Evolutionary conservation across 805 yeast genomes (phyloP).

Genomic region (Metschnikowia rubicola): DNA sequence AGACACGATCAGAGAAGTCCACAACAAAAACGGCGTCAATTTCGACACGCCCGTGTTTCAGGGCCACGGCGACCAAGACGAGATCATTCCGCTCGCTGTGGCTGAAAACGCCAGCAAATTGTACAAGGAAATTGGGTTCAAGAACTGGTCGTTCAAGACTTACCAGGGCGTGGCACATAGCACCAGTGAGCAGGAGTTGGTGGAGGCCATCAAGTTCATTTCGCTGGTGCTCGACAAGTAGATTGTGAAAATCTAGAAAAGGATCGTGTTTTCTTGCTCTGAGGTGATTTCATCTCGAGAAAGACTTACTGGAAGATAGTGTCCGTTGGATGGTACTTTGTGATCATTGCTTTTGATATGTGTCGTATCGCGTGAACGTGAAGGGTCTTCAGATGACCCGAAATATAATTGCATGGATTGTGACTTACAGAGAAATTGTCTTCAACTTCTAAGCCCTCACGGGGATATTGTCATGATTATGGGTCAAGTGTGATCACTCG

Average conservation of each 20-base stretch:
- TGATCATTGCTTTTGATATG: no score
- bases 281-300: no score
- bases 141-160: constrained; percentile 39
- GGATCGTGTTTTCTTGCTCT: background rate
- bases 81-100: constrained; percentile 46
- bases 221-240: constrained; percentile 19
- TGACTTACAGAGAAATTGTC: no score
- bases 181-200: constrained; percentile 63
- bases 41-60: constrained; percentile 72
- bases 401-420: no score
- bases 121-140: constrained; percentile 46
- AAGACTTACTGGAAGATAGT: no score
- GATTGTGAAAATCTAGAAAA: background rate
- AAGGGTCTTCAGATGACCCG: no score
- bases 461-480: no score
- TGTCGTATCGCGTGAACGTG: no score
- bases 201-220: constrained; percentile 42
- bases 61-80: constrained; percentile 84
- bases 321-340: no score
- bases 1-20: constrained; percentile 14
- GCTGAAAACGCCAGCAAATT: constrained; percentile 44
- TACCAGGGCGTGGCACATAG: constrained; percentile 70
- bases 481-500: no score
- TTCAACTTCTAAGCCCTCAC: no score
- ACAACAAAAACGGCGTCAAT: constrained; percentile 38